A percentile compares a stretch with the other conserved stretches of the same genome.
Evolutionary conservation across 2,329 filamentous ascomycete species (phyloP).

Genomic region (Leptographium radiaticola): DNA sequence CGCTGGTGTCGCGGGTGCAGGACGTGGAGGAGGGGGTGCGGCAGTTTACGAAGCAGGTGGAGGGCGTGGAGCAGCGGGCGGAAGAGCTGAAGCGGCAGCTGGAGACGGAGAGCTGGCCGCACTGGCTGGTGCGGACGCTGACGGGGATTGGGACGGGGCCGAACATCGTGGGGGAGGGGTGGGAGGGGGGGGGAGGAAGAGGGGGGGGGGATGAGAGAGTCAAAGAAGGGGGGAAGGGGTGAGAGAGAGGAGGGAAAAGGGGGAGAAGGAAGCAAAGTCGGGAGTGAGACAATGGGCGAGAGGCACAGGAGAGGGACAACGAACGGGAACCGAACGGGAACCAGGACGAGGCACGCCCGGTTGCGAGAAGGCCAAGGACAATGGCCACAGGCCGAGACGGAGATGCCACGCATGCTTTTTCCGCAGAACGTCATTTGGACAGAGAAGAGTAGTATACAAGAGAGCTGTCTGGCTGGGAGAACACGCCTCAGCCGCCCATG

Average conservation of each 20-base stretch:
- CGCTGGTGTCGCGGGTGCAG: constrained; percentile 64
- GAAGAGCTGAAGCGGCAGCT: constrained; percentile 49
- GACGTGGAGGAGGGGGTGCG: constrained; percentile 75
- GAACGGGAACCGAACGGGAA: too few species aligned
- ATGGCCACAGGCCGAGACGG: too few species aligned
- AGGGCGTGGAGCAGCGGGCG: constrained; percentile 53
- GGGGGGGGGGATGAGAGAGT: background rate
- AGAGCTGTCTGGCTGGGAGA: too few species aligned
- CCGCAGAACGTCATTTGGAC: too few species aligned
- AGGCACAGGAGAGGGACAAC: too few species aligned
- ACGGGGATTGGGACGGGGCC: constrained; percentile 48
- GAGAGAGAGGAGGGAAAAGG: too few species aligned
- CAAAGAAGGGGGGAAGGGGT: too few species aligned
- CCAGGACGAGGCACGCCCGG: too few species aligned
- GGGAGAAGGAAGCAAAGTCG: too few species aligned
- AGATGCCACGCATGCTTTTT: too few species aligned
- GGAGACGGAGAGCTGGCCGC: constrained; percentile 49
- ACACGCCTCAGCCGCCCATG: constrained; percentile 9
- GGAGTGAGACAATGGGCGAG: too few species aligned
- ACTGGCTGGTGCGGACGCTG: constrained; percentile 49
- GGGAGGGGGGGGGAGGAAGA: background rate
- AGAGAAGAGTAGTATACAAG: background rate
- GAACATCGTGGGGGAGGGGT: constrained; percentile 30
- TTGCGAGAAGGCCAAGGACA: too few species aligned
- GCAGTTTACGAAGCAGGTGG: constrained; percentile 69